Percentiles rank a stretch among this genome's conserved stretches.
These are phyloP conservation scores for Aspergillus fischeri DNA, from an alignment of 2,329 filamentous ascomycete genomes.

Conservation along the genomic window DNA sequence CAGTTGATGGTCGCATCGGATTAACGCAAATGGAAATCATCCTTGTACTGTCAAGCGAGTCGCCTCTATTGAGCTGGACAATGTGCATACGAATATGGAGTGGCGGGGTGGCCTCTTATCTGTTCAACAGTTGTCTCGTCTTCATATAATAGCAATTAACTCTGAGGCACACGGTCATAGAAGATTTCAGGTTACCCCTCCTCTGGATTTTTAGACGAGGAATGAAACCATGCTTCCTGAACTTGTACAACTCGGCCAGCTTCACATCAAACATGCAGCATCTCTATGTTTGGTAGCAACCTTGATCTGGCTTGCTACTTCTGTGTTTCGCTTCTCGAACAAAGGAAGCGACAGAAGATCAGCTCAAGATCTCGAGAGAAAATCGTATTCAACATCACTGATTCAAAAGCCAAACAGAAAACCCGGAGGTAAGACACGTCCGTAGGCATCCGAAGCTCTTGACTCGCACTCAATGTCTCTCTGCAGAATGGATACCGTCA, in stretches of 20 bases:
- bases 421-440: conserved; percentile 42
- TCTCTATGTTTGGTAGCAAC: conserved; percentile 31
- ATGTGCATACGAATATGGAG: neutral
- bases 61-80: neutral
- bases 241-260: neutral
- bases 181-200: neutral
- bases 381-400: conserved; percentile 22
- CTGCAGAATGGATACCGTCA: conserved; percentile 53
- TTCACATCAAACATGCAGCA: conserved; percentile 19
- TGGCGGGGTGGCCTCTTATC: neutral
- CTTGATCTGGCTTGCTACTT: conserved; percentile 26
- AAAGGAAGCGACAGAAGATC: conserved; percentile 13
- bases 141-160: neutral
- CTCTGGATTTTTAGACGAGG: neutral
- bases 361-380: conserved; percentile 47
- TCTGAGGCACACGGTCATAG: neutral
- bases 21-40: conserved; percentile 24
- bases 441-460: neutral
- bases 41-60: neutral
- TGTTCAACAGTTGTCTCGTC: neutral
- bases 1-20: conserved; percentile 21
- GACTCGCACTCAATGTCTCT: neutral
- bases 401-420: conserved; percentile 36
- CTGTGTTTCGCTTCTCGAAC: conserved; percentile 26
- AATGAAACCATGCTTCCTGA: neutral